Conservation (phyloP, 139 green algal genomes). For the Microglena sp. region DNA sequence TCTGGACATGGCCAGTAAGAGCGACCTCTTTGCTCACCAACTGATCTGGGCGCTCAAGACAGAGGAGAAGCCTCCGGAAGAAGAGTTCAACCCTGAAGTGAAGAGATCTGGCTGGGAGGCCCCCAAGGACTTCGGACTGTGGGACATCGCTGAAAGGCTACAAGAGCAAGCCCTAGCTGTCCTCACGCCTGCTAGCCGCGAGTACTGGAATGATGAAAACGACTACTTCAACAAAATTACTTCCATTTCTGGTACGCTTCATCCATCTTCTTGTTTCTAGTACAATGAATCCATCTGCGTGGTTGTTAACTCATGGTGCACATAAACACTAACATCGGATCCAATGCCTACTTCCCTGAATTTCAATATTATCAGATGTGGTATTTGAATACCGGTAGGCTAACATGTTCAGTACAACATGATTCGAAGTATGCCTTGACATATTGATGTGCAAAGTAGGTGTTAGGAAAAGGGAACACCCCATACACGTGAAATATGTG, state of each 20-base stretch:
- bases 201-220: conserved; percentile 58
- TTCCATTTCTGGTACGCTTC: conserved; percentile 36
- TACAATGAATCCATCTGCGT: no score
- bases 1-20: conserved; percentile 42
- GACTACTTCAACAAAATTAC: conserved; percentile 67
- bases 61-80: conserved; percentile 64
- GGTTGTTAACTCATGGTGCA: no score
- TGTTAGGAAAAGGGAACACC: no score
- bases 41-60: conserved; percentile 77
- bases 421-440: no score
- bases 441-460: no score
- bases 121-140: conserved; percentile 75
- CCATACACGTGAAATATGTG: no score
- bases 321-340: background rate
- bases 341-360: background rate
- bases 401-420: no score
- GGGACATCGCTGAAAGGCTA: conserved; percentile 54
- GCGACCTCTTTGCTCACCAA: conserved; percentile 74
- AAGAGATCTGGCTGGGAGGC: conserved; percentile 73
- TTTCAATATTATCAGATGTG: no score
- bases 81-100: conserved; percentile 61
- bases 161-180: conserved; percentile 25
- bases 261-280: no score
- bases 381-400: no score
- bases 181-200: conserved; percentile 25